Percentiles rank a stretch among this genome's conserved stretches.
phyloP scores from a whole-genome alignment of 2,329 filamentous ascomycete species.

The Xylaria sp. region DNA sequence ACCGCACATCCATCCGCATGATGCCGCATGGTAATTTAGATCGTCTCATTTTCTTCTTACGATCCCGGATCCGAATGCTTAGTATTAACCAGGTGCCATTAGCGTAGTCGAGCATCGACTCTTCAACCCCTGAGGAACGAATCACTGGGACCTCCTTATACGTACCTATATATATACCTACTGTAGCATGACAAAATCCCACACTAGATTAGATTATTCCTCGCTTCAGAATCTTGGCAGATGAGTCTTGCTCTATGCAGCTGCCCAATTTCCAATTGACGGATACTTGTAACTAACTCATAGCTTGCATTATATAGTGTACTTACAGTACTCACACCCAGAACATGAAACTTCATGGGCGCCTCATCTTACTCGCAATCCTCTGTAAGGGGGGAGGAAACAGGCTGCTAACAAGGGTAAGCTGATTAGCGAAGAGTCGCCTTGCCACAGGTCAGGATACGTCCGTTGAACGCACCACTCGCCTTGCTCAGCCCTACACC shows the following conservation, averaged over 20 bases:
- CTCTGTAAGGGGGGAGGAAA: too few relatives aligned
- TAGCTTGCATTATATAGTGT: too few relatives aligned
- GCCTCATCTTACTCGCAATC: neutral
- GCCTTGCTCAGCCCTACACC: conserved; percentile 15
- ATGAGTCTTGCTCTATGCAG: neutral
- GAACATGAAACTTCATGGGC: neutral
- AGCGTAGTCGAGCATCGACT: neutral
- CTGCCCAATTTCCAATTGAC: neutral
- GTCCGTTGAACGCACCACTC: neutral
- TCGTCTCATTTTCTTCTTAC: neutral
- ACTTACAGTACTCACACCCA: too few relatives aligned
- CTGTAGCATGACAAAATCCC: conserved; percentile 9
- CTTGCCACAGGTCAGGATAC: neutral
- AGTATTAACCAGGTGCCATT: neutral
- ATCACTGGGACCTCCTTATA: too few relatives aligned
- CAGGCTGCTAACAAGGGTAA: neutral
- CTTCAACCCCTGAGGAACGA: neutral
- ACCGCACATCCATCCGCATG: neutral
- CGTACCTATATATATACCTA: too few relatives aligned
- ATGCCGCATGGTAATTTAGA: neutral
- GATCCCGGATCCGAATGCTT: neutral
- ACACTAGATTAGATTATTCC: conserved; percentile 5
- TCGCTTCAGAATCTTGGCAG: neutral
- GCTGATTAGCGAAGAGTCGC: neutral
- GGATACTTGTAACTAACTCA: too few relatives aligned